These are phyloP conservation scores for Uronychia setigera DNA, from an alignment of 73 alveolate genomes.

Conservation along the genomic window DNA sequence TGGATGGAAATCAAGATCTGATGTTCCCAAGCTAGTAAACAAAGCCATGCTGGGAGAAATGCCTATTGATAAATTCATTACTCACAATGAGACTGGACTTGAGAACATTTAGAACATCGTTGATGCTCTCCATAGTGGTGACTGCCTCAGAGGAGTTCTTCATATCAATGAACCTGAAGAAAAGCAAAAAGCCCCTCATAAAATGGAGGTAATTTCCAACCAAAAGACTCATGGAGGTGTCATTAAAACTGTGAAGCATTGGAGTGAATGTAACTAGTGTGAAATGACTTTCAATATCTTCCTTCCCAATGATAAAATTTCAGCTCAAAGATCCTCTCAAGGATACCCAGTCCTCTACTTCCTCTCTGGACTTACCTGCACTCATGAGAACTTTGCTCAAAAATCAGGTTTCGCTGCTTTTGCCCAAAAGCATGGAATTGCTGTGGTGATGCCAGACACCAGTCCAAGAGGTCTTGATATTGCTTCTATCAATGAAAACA, in stretches of 20 bases:
- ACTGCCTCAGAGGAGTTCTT: conserved; percentile 68
- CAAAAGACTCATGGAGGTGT: too few species aligned
- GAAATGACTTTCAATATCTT: conserved; percentile 48
- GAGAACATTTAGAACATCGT: conserved; percentile 62
- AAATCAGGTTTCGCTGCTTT: too few species aligned
- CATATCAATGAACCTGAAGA: conserved; percentile 1
- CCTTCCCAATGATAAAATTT: conserved; percentile 25
- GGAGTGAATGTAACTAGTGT: too few species aligned
- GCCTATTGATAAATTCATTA: conserved; percentile 66
- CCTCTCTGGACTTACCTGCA: conserved; percentile 80
- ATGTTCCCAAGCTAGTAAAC: conserved; percentile 74
- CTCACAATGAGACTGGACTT: conserved; percentile 58
- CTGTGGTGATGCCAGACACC: conserved; percentile 76
- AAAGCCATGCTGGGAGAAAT: conserved; percentile 56
- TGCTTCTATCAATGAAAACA: conserved; percentile 57
- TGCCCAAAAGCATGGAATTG: conserved; percentile 57
- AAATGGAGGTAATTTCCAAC: conserved; percentile 47
- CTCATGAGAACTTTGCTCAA: conserved; percentile 70
- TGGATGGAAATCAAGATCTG: conserved; percentile 80
- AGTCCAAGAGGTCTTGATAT: conserved; percentile 67
- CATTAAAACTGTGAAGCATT: too few species aligned
- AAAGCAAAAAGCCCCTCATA: conserved; percentile 1
- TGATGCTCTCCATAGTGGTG: conserved; percentile 59
- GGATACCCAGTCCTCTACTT: conserved; percentile 75
- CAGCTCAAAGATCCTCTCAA: conserved; percentile 27